These are phyloP conservation scores for Lathyrus aphaca DNA, from an alignment of 306 rosid genomes.

Conservation along the genomic window DNA sequence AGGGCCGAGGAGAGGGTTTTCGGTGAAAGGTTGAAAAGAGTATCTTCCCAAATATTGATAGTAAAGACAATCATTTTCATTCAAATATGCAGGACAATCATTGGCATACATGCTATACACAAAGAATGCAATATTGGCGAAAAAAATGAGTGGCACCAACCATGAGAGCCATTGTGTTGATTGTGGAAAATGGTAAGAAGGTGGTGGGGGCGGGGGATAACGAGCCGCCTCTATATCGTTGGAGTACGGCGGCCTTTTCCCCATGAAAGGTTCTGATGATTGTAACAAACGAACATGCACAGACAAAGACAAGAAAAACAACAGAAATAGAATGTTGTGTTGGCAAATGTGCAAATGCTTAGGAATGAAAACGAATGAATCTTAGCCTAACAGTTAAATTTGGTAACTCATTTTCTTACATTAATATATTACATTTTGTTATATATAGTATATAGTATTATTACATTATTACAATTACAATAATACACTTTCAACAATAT, in stretches of 20 bases:
- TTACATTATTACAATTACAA: background rate
- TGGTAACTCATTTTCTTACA: slow-evolving; percentile 48
- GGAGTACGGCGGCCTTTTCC: slow-evolving; percentile 52
- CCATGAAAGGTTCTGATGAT: slow-evolving; percentile 44
- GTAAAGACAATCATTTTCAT: slow-evolving; percentile 46
- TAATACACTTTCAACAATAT: background rate
- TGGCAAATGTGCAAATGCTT: slow-evolving; percentile 34
- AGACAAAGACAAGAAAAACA: background rate
- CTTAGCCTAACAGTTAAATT: slow-evolving; percentile 50
- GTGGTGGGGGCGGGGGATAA: slow-evolving; percentile 48
- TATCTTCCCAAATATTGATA: slow-evolving; percentile 50
- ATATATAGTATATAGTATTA: background rate
- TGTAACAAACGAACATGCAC: slow-evolving; percentile 31
- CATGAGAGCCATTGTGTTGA: slow-evolving; percentile 64
- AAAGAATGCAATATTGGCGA: slow-evolving; percentile 55
- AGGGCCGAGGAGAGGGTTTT: slow-evolving; percentile 88
- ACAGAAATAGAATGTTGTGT: slow-evolving; percentile 31
- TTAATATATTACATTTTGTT: background rate
- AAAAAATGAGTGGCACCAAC: slow-evolving; percentile 67
- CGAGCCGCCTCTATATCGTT: slow-evolving; percentile 62
- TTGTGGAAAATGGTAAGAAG: slow-evolving; percentile 46
- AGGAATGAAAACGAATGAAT: slow-evolving; percentile 21
- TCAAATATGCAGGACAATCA: slow-evolving; percentile 57
- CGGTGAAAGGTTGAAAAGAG: slow-evolving; percentile 72
- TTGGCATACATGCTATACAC: slow-evolving; percentile 63